Conservation (phyloP, 2,329 filamentous ascomycete genomes). For the Alternaria rosae region DNA sequence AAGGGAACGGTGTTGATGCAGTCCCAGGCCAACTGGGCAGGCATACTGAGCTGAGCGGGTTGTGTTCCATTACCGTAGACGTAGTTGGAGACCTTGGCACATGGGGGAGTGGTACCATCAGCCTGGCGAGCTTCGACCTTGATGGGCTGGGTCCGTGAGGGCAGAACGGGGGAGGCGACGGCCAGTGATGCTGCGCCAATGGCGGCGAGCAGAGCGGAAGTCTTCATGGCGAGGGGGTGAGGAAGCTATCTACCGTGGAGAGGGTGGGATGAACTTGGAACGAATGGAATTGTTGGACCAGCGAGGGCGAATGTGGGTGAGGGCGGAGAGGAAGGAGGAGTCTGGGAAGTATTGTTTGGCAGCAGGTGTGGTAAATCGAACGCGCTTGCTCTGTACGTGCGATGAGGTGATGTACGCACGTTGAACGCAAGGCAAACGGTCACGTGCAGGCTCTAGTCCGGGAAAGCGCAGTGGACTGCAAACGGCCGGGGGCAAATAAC, state of each 20-base stretch:
- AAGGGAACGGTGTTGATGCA: conserved; percentile 56
- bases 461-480: not conserved
- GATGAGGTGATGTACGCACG: not conserved
- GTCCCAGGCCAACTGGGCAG: conserved; percentile 55
- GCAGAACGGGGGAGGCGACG: conserved; percentile 33
- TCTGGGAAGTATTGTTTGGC: not conserved
- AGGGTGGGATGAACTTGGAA: not conserved
- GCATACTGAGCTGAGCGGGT: conserved; percentile 38
- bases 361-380: not conserved
- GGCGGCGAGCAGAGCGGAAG: conserved; percentile 28
- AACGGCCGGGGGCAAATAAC: not conserved
- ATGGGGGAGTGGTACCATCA: conserved; percentile 34
- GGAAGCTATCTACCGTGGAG: not conserved
- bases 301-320: not conserved
- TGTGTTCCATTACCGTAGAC: conserved; percentile 32
- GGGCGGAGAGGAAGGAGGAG: not conserved
- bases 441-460: not conserved
- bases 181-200: conserved; percentile 30
- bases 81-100: conserved; percentile 44
- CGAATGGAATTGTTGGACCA: not conserved
- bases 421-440: not conserved
- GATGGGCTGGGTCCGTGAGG: conserved; percentile 22
- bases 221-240: conserved; percentile 28
- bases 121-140: conserved; percentile 27
- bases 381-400: conserved; percentile 1